These are phyloP conservation scores for Sphaerostilbella broomeana DNA, from an alignment of 2,329 filamentous ascomycete genomes.

Conservation along the genomic window DNA sequence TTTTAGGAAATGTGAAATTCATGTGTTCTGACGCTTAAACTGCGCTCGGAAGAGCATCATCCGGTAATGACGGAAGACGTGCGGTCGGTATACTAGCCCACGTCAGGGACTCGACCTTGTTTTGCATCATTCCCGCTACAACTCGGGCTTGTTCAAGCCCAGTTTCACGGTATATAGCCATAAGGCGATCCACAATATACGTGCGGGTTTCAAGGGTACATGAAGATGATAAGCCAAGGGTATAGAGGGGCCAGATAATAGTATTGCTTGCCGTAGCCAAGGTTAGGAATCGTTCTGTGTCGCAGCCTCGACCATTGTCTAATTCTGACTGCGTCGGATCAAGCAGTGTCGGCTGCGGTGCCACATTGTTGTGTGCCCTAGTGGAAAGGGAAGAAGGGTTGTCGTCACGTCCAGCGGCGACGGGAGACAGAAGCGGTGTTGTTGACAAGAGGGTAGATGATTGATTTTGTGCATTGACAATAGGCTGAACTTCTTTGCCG, in stretches of 20 bases:
- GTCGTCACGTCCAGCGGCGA: background rate
- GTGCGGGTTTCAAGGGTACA: constrained; percentile 35
- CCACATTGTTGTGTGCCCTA: constrained; percentile 10
- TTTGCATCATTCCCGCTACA: constrained; percentile 36
- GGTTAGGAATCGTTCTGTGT: constrained; percentile 41
- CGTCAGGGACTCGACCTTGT: constrained; percentile 25
- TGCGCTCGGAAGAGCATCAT: constrained; percentile 21
- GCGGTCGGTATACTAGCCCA: constrained; percentile 22
- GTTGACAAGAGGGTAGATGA: constrained; percentile 26
- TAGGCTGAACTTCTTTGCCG: constrained; percentile 16
- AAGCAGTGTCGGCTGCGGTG: constrained; percentile 32
- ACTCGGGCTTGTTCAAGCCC: constrained; percentile 39
- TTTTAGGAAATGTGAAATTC: no score
- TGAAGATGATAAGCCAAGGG: constrained; percentile 41
- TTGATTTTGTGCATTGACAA: constrained; percentile 25
- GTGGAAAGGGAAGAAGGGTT: constrained; percentile 7
- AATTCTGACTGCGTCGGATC: constrained; percentile 31
- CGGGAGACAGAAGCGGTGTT: constrained; percentile 12
- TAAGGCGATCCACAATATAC: constrained; percentile 40
- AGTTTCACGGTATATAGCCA: constrained; percentile 39
- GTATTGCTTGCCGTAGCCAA: constrained; percentile 42
- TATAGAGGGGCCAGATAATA: constrained; percentile 45
- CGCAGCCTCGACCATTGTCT: constrained; percentile 24
- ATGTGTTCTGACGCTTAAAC: no score
- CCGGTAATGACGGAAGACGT: constrained; percentile 24